These are phyloP conservation scores for Mucor plumbeus DNA, from an alignment of 371 early-diverging fungal species.

Conservation along the genomic window DNA sequence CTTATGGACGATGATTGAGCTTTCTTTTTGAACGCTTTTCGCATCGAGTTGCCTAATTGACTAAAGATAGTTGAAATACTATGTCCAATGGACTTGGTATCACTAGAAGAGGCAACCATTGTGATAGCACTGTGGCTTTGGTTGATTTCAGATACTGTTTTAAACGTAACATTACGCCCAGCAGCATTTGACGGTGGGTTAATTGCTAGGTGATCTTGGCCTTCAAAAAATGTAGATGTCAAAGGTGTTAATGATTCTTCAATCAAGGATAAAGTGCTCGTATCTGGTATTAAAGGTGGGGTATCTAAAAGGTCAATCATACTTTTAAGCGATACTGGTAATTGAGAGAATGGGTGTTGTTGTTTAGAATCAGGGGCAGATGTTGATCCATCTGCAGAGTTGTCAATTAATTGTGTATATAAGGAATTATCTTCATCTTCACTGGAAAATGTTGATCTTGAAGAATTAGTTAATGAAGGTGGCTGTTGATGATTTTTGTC, in stretches of 20 bases:
- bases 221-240: conserved; percentile 8
- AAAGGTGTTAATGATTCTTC: conserved; percentile 12
- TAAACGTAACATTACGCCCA: background rate
- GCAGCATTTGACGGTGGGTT: background rate
- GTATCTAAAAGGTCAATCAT: conserved; percentile 17
- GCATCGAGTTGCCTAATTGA: conserved; percentile 18
- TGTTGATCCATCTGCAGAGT: background rate
- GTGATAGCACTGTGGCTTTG: background rate
- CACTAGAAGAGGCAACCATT: background rate
- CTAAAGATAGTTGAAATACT: conserved; percentile 21
- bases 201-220: background rate
- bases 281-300: conserved; percentile 12
- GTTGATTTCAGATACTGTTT: background rate
- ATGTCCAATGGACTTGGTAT: conserved; percentile 12
- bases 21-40: conserved; percentile 21
- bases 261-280: conserved; percentile 9
- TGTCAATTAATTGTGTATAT: background rate
- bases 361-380: background rate
- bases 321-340: conserved; percentile 16
- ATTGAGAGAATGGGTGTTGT: background rate
- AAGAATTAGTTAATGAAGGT: conserved; percentile 4
- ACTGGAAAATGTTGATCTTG: conserved; percentile 8
- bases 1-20: conserved; percentile 10
- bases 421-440: background rate
- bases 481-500: background rate